Evolutionary conservation across 202 grass and related monocot genomes (phyloP).

Genomic region (Alloteropsis angusta): DNA sequence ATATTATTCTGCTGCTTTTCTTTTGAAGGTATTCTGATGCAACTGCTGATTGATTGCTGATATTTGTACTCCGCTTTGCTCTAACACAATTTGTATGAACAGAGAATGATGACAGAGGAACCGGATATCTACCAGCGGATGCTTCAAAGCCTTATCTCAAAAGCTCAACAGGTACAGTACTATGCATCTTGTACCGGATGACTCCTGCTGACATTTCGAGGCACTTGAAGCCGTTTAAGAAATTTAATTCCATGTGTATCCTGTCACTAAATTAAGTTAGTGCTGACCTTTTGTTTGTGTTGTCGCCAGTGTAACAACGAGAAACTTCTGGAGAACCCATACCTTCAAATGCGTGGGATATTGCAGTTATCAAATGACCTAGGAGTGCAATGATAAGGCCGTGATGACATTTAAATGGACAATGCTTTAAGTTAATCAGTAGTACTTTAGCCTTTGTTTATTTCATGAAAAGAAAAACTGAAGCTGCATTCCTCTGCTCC

Average conservation of each 20-base stretch:
- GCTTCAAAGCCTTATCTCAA: constrained; percentile 93
- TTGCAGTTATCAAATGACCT: constrained; percentile 83
- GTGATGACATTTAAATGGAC: constrained; percentile 18
- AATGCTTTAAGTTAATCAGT: constrained; percentile 17
- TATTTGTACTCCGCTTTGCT: constrained; percentile 15
- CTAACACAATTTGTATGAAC: constrained; percentile 30
- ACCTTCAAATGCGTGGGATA: constrained; percentile 98
- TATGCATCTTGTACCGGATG: constrained; percentile 12
- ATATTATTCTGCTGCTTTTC: constrained; percentile 98
- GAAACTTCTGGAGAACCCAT: constrained; percentile 98
- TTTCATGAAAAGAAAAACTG: constrained; percentile 26
- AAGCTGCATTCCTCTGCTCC: constrained; percentile 23
- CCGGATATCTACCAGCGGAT: constrained; percentile 84
- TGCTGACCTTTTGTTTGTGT: constrained; percentile 37
- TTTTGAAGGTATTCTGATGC: constrained; percentile 69
- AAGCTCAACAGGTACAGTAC: constrained; percentile 68
- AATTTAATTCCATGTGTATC: constrained; percentile 12
- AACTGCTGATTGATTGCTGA: constrained; percentile 28
- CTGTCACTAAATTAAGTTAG: constrained; percentile 3
- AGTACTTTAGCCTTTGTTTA: constrained; percentile 19
- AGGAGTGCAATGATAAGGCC: constrained; percentile 46
- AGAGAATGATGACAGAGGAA: constrained; percentile 99
- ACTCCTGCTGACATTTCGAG: constrained; percentile 15
- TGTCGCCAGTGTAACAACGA: constrained; percentile 81
- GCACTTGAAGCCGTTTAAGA: not conserved